These are phyloP conservation scores for Hypoxylon sp. DNA, from an alignment of 2,329 filamentous ascomycete species.

Conservation along the genomic window DNA sequence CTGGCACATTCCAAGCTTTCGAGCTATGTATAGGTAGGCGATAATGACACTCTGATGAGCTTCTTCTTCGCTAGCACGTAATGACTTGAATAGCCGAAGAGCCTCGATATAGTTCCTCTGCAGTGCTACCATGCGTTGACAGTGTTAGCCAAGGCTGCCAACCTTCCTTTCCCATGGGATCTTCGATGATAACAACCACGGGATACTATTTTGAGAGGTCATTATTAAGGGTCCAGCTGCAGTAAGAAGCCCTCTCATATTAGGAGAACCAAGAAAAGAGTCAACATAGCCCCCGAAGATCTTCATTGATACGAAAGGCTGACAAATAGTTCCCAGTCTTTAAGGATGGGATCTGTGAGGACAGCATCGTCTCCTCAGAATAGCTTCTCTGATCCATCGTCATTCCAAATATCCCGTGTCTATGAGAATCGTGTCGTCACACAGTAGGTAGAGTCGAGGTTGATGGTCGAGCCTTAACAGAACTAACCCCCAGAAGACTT, in stretches of 20 bases:
- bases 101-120: slow-evolving; percentile 3
- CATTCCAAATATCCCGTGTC: background rate
- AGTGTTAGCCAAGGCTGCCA: slow-evolving; percentile 18
- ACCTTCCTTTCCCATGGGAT: slow-evolving; percentile 13
- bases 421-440: background rate
- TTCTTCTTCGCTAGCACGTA: slow-evolving; percentile 27
- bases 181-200: slow-evolving; percentile 25
- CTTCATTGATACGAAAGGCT: background rate
- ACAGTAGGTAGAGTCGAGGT: background rate
- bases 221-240: slow-evolving; percentile 10
- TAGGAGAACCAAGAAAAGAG: slow-evolving; percentile 9
- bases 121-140: slow-evolving; percentile 11
- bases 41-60: slow-evolving; percentile 30
- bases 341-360: background rate
- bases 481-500: background rate
- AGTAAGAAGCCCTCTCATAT: slow-evolving; percentile 5
- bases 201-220: slow-evolving; percentile 27
- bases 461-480: background rate
- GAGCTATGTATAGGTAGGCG: slow-evolving; percentile 6
- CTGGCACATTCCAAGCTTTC: slow-evolving; percentile 31
- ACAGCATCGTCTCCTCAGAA: background rate
- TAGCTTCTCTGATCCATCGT: background rate
- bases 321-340: slow-evolving; percentile 1
- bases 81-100: slow-evolving; percentile 11
- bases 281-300: slow-evolving; percentile 4